Percentiles rank a stretch among this genome's conserved stretches.
phyloP scores from a whole-genome alignment of 306 rosid genomes.

The Prunus persica region Prunus_persica_NCBIv2 NC_034009.1:10511001-10511500 shows the following conservation, averaged over 20 bases:
- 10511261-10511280: not conserved
- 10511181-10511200: too few species aligned
- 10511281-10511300: not conserved
- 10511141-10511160: too few species aligned
- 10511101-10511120: too few species aligned
- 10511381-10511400: slow-evolving; percentile 49
- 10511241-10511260: not conserved
- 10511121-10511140: too few species aligned
- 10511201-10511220: not conserved
- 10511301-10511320: slow-evolving; percentile 15
- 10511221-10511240: not conserved
- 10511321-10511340: slow-evolving; percentile 28
- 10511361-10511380: slow-evolving; percentile 52
- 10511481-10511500: slow-evolving; percentile 23
- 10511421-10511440: slow-evolving; percentile 58
- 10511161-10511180: too few species aligned
- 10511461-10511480: slow-evolving; percentile 11
- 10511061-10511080: too few species aligned
- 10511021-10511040: too few species aligned
- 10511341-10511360: slow-evolving; percentile 40
- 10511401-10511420: slow-evolving; percentile 31
- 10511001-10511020: not conserved
- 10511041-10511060: too few species aligned
- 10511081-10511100: too few species aligned
- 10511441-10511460: slow-evolving; percentile 46